phyloP scores from a whole-genome alignment of 192 early-diverging fungal genomes.

The Backusella macrospora region DNA sequence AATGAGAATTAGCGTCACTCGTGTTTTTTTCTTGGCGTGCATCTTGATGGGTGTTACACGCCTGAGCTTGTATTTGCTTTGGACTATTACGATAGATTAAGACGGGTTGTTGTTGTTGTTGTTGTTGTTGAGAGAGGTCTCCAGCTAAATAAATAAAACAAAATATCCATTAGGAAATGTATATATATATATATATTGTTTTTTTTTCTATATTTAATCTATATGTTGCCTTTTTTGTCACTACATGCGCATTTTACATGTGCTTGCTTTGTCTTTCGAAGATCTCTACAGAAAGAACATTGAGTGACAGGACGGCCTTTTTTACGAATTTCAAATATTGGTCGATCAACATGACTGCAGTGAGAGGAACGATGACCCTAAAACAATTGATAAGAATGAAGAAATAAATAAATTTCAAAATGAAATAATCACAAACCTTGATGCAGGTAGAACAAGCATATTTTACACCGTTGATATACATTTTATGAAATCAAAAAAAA shows the following conservation, averaged over 20 bases:
- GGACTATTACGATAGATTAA: slow-evolving; percentile 8
- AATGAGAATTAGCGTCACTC: background rate
- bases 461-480: slow-evolving; percentile 37
- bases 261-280: slow-evolving; percentile 63
- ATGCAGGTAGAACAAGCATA: slow-evolving; percentile 38
- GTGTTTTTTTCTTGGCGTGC: slow-evolving; percentile 17
- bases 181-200: background rate
- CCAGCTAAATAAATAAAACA: background rate
- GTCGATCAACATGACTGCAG: slow-evolving; percentile 49
- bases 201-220: slow-evolving; percentile 5
- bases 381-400: background rate
- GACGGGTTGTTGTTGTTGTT: background rate
- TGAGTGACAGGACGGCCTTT: slow-evolving; percentile 72
- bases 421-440: slow-evolving; percentile 25
- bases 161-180: slow-evolving; percentile 8
- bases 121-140: background rate
- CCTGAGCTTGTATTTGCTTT: slow-evolving; percentile 4
- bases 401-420: background rate
- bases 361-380: slow-evolving; percentile 42
- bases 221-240: slow-evolving; percentile 27
- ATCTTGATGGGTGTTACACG: background rate
- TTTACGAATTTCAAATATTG: slow-evolving; percentile 61
- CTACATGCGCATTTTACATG: slow-evolving; percentile 66
- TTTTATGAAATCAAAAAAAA: background rate
- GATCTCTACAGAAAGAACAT: slow-evolving; percentile 63